Evolutionary conservation across 2,329 filamentous ascomycete genomes (phyloP), one percentile per base, ranked within the genome.

Genomic region (Podosphaera fusca): DNA sequence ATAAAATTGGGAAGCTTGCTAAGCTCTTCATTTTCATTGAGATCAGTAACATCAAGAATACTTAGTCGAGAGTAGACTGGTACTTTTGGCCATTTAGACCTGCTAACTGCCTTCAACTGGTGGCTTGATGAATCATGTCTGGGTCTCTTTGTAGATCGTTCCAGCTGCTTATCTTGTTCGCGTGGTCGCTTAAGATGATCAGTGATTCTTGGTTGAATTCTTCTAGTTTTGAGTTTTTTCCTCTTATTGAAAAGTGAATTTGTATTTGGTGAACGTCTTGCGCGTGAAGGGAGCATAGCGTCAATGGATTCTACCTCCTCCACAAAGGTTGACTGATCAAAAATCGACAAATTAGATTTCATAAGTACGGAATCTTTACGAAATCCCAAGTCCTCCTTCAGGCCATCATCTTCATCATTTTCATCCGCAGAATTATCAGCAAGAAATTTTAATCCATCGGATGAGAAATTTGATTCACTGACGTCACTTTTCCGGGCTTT

Each of bases 11-110:
- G 80, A 0, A 78, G 31, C n/a, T 55, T 30, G 46, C 12, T 45
- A 12, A 36, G 38, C 2, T 56, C 51, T 29, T 45, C 38, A 12
- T 47, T 34, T 10, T 30, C 40, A 36, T 63, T 1, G 70, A 65
- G 59, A 75, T 73, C 50, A 30, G 57, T 70, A 30, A 80, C 73
- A 65, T 83, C 80, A n/a, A 82, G 64, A 57, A 83, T 81, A 61
- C 80, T 75, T 29, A 83, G 70, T 29, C 66, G 67, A 42, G 36
- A 14, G 29, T 33, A 3, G n/a, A 34, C 40, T n/a, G 55, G 33
- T 12, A n/a, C 4, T 14, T 46, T 46, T 3, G 55, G n/a, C 12
- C 9, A 7, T 36, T 33, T n/a, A 7, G 4, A 35, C 9, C 49
- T 33, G 9, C 38, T n/a, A 14, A 8, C 4, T 34, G 7, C 42